Evolutionary conservation across 345 rosid species (phyloP).

Genomic region (Sisymbrium irio): DNA sequence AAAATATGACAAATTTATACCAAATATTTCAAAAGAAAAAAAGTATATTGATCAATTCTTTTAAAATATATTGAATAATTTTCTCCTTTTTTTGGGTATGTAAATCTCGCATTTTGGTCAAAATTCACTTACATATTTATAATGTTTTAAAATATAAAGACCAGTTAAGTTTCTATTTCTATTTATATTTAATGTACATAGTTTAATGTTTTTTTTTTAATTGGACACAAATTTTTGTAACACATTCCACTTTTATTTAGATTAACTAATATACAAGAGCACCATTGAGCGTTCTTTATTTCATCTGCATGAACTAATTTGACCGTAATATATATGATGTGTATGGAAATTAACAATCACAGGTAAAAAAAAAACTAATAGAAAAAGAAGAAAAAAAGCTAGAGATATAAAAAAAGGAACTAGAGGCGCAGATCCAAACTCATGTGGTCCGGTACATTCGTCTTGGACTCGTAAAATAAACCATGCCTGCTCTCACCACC

Average conservation of each 20-base stretch:
- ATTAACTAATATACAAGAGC: not conserved
- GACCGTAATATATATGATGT: not conserved
- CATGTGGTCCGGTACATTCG: conserved; percentile 30
- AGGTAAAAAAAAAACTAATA: not conserved
- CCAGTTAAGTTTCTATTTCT: not conserved
- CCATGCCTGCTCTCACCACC: conserved; percentile 6
- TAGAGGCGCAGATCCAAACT: conserved; percentile 41
- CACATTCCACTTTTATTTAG: not conserved
- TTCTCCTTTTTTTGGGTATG: not conserved
- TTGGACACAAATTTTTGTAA: not conserved
- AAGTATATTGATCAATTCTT: not conserved
- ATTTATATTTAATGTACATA: not conserved
- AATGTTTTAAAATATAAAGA: not conserved
- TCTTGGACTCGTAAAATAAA: conserved; percentile 21
- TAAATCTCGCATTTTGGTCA: not conserved
- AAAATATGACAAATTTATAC: not conserved
- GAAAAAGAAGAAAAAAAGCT: not conserved
- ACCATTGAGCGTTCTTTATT: not conserved
- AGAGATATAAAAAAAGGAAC: not conserved
- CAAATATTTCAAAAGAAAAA: not conserved
- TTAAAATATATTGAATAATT: not conserved
- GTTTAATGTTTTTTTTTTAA: not conserved
- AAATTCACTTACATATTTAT: not conserved
- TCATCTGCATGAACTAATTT: conserved; percentile 20
- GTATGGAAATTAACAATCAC: not conserved